Conservation (phyloP, 768 basidiomycete species). For the Russula foetens region DNA sequence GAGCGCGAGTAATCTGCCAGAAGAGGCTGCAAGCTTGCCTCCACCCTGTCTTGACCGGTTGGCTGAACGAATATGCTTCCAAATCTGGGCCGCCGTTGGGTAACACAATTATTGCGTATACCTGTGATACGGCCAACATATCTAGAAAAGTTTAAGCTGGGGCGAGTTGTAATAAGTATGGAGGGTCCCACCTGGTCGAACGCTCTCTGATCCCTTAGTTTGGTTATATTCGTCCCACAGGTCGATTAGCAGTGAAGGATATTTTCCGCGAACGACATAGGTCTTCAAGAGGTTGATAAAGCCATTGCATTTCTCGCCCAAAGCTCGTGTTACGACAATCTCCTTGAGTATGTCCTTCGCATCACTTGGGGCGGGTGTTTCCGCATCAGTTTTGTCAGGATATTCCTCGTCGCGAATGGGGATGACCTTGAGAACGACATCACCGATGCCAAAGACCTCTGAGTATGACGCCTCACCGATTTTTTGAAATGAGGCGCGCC, state of each 20-base stretch:
- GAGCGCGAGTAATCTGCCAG: conserved; percentile 78
- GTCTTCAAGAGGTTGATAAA: conserved; percentile 79
- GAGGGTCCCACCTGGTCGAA: conserved; percentile 62
- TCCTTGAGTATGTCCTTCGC: conserved; percentile 74
- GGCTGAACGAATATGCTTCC: conserved; percentile 69
- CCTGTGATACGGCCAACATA: conserved; percentile 63
- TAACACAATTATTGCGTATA: conserved; percentile 85
- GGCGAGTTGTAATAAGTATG: not conserved
- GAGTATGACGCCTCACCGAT: conserved; percentile 96
- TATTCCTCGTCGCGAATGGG: conserved; percentile 54
- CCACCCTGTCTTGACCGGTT: conserved; percentile 59
- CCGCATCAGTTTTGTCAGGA: conserved; percentile 27
- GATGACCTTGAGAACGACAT: conserved; percentile 86
- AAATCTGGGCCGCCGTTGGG: conserved; percentile 88
- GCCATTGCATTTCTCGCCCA: conserved; percentile 68
- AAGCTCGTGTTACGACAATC: conserved; percentile 63
- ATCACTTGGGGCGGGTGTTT: conserved; percentile 63
- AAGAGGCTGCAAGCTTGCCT: conserved; percentile 81
- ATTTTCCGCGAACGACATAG: conserved; percentile 79
- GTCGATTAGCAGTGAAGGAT: conserved; percentile 68
- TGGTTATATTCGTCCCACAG: conserved; percentile 84
- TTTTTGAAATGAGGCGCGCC: conserved; percentile 52
- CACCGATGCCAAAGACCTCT: conserved; percentile 88
- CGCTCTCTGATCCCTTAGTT: conserved; percentile 70
- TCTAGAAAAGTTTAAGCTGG: conserved; percentile 38